These are phyloP conservation scores for Elasticomyces elasticus DNA, from an alignment of 495 filamentous ascomycete genomes.

Conservation along the genomic window DNA sequence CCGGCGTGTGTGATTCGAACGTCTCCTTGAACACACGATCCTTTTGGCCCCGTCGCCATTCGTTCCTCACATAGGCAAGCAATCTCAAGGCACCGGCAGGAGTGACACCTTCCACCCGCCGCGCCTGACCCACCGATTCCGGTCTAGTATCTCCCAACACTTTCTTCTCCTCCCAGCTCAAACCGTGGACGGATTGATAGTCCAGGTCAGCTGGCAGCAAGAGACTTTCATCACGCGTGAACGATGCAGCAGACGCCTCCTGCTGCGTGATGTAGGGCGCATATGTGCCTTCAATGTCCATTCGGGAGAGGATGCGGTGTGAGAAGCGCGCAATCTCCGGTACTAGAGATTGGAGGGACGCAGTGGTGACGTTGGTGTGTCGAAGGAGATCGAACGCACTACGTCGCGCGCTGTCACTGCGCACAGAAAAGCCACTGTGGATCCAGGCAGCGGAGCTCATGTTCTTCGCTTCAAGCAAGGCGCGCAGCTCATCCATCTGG, in stretches of 20 bases:
- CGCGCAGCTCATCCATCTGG: conserved; percentile 55
- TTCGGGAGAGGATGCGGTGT: conserved; percentile 49
- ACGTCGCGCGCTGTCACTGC: conserved; percentile 48
- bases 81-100: conserved; percentile 49
- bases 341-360: conserved; percentile 43
- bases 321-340: conserved; percentile 46
- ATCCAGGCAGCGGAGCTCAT: conserved; percentile 55
- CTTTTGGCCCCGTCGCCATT: conserved; percentile 17
- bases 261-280: conserved; percentile 74
- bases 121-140: conserved; percentile 77
- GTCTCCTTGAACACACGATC: conserved; percentile 25
- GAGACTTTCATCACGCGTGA: conserved; percentile 68
- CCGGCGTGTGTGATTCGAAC: conserved; percentile 11
- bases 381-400: conserved; percentile 70
- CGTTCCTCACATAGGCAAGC: conserved; percentile 41
- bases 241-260: conserved; percentile 47
- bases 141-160: conserved; percentile 61
- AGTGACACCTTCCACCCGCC: conserved; percentile 75
- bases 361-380: conserved; percentile 45
- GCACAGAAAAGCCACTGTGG: conserved; percentile 55
- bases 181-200: conserved; percentile 58
- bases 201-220: conserved; percentile 66
- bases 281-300: conserved; percentile 72
- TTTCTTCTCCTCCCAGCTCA: conserved; percentile 67
- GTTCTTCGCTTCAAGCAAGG: conserved; percentile 44